These are phyloP conservation scores for Xylariaceae sp. DNA, from an alignment of 2,329 filamentous ascomycete genomes.

Conservation along the genomic window DNA sequence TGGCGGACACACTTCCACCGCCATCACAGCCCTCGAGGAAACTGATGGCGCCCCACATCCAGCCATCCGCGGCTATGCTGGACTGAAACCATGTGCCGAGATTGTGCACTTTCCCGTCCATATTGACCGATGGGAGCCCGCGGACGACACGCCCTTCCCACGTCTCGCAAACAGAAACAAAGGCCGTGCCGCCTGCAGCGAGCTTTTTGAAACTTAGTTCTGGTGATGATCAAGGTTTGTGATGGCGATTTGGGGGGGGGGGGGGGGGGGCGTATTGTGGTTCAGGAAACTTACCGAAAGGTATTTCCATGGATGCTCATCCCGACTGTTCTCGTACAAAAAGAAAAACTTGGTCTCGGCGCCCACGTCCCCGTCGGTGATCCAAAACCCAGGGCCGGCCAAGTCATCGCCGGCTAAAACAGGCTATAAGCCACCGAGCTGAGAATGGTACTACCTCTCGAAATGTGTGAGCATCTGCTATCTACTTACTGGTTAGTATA, in stretches of 20 bases:
- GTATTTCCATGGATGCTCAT: conserved; percentile 28
- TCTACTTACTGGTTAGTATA: conserved; percentile 15
- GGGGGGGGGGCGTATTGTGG: background rate
- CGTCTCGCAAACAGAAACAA: conserved; percentile 26
- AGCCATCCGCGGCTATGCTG: conserved; percentile 11
- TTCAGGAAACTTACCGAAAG: conserved; percentile 16
- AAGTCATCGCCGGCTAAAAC: conserved; percentile 15
- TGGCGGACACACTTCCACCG: conserved; percentile 18
- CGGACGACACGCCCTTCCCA: conserved; percentile 27
- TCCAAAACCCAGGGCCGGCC: conserved; percentile 22
- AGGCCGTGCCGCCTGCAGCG: conserved; percentile 18
- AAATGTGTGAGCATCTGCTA: background rate
- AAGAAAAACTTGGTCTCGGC: conserved; percentile 24
- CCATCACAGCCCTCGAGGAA: conserved; percentile 28
- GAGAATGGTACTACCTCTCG: background rate
- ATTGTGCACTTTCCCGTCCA: conserved; percentile 21
- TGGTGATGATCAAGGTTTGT: background rate
- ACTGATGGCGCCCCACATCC: conserved; percentile 24
- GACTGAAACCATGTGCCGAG: conserved; percentile 26
- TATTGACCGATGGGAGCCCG: conserved; percentile 20
- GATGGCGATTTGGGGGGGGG: background rate
- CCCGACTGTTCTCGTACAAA: conserved; percentile 26
- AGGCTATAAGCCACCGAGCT: background rate
- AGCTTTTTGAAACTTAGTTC: conserved; percentile 14
- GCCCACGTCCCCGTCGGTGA: conserved; percentile 24